Base-by-base conservation (phyloP, 352 stramenopile genomes). In the Phytophthora megakarya region DNA sequence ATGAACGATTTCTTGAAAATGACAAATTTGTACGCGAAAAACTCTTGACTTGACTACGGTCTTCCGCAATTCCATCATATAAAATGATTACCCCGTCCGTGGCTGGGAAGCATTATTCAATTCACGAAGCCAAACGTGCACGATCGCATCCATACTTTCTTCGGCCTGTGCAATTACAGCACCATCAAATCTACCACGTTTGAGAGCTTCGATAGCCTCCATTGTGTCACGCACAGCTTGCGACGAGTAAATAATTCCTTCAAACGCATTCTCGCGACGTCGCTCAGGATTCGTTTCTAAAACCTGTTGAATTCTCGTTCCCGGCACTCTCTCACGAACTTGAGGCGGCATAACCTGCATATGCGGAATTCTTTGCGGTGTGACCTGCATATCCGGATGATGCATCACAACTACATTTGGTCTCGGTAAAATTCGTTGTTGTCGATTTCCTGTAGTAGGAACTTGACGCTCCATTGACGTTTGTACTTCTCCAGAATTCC, bases 221-320 rank as follows among this genome's bases (percentile, higher is more conserved):
- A 63, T 67, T 13, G 60, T 46, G 19, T 67, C 60, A 5, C 60
- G 60, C 35, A 67, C 50, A 32, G 51, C 60, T 51, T 67, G 60
- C 3, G 60, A 62, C 5, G 60, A 62, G 35, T 57, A 56, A 23
- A 63, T 67, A 16, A 67, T 51, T 23, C 43, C 43, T 9, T 67
- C 58, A 19, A 48, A 67, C 16, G 28, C 25, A 42, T 51, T 61
- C 18, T 45, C 43, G 28, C 22, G 51, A 40, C 19, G 40, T 9
- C 23, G 30, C 13, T 61, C 40, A 1, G 12, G 7, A 23, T 28
- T 19, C 1, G n/a, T 18, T 12, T 61, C 44, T 19, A 55, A 7
- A 57, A 46, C 2, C 6, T 47, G 33, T 16, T 39, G 51, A 16
- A 56, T 25, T 8, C 50, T 61, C 35, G 55, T 42, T 22, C 50